Evolutionary conservation across 345 rosid species (phyloP), one percentile per base, ranked within the genome.

Genomic region (Salix purpurea): DNA sequence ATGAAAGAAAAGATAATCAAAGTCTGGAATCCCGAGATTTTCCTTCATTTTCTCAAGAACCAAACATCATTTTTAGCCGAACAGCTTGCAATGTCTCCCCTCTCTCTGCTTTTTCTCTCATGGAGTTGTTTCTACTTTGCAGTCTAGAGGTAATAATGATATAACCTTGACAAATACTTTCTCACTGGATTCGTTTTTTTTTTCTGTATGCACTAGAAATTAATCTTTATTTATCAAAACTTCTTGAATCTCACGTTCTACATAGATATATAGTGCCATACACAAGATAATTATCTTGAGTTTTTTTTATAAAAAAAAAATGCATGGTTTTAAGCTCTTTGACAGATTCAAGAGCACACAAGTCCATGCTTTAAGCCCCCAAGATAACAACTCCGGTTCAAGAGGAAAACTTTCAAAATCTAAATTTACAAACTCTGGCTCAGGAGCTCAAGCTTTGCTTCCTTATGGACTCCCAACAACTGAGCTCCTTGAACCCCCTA

Each of bases 401-500:
- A 85, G 82, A 50, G 61, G 81, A 44, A 90, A 84, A 76, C 84
- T 85, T 79, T 82, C 87, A 30, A 90, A 83, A 76, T 85, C 86
- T 72, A 80, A 82, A 39, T 84, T 85, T 76, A 75, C 79, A 66
- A 80, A 37, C 60, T 74, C 88, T 74, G 83, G 74, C 46, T 86
- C 92, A 5, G 48, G 70, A 36, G 78, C 90, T 79, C 88, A 84
- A 56, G 69, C 87, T 42, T 83, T 90, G 56, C 91, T 79, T 65
- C 85, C 92, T 66, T 74, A 81, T 72, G 97, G 97, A 3, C 90
- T 91, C 64, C 97, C 97, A 64, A 83, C 87, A 28, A 84, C 87
- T 6, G 88, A 90, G 69, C 85, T 84, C 64, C 85, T 92, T 67
- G 97, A 91, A 85, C 94, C 98, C 76, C 84, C 88, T 48, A 87